Evolutionary conservation across 2,329 filamentous ascomycete genomes (phyloP), one percentile per base, ranked within the genome.

Genomic region (Paracorniculantispora psalliotae): DNA sequence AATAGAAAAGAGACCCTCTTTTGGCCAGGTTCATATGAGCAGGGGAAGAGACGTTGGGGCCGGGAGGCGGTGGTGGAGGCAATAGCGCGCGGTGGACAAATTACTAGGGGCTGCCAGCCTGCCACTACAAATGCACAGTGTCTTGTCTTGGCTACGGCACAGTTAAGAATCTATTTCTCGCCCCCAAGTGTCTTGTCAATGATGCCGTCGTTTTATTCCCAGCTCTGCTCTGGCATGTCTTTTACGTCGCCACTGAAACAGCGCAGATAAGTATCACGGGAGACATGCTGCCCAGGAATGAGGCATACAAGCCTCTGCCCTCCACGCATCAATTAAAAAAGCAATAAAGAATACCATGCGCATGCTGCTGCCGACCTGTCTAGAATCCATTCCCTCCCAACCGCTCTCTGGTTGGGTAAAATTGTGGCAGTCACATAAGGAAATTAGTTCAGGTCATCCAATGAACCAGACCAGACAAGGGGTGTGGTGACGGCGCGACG

Each of bases 371-470:
- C 25, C 44, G 25, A 47, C 43, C 15, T 26, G 43, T 47, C 21
- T 23, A 47, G 26, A 49, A 5, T n/a, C 19, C 41, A 19, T 35
- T 35, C 41, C 19, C 5, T 15, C 17, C 23, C 21, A 25, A 10
- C 23, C 15, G 12, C 25, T 15, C 26, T 48, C 26, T 19, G n/a
- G 13, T 15, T 17, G 37, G 37, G n/a, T 17, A 9, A 47, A 55
- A 54, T 54, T 54, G 39, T n/a, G 5, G 15, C 21, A 49, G 28
- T 17, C 7, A 33, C 47, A 30, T 3, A 15, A 49, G 54, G 54
- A 50, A 49, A 50, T 57, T 33, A 57, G 54, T 25, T 50, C 54
- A 49, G 47, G 35, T 30, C 50, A 53, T 17, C 54, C 54, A 49
- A 57, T 50, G 35, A 57, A 57, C n/a, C 46, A 57, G n/a, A n/a